These are phyloP conservation scores for Carex cristatella DNA, from an alignment of 176 grass and related monocot genomes.

Conservation along the genomic window DNA sequence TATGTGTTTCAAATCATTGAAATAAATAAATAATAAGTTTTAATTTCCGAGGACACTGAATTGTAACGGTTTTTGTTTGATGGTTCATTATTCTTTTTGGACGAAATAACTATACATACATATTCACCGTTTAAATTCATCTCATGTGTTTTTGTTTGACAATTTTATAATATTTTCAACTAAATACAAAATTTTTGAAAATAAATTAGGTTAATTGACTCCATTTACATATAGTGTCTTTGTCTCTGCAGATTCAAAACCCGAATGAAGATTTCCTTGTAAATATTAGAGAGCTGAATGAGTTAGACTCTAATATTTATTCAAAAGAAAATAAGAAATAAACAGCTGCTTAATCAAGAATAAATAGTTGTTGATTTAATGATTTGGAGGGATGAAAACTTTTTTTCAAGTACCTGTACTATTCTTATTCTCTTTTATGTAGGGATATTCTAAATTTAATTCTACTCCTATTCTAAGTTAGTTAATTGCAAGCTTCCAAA, in stretches of 20 bases:
- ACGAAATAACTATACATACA: not conserved
- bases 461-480: not conserved
- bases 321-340: too few species aligned
- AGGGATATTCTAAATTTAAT: not conserved
- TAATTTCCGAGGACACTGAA: not conserved
- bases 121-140: not conserved
- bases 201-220: too few species aligned
- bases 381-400: too few species aligned
- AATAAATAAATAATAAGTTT: not conserved
- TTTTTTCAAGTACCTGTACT: not conserved
- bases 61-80: not conserved
- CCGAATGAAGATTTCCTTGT: too few species aligned
- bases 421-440: not conserved
- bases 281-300: too few species aligned
- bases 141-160: not conserved
- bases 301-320: too few species aligned
- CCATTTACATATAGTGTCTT: too few species aligned
- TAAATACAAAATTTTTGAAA: too few species aligned
- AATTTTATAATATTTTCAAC: too few species aligned
- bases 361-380: too few species aligned
- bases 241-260: too few species aligned
- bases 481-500: conserved; percentile 15
- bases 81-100: not conserved
- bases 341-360: too few species aligned
- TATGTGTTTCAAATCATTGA: not conserved